phyloP scores from a whole-genome alignment of 257 asterid genomes.

The Nicotiana noctiflora region DNA sequence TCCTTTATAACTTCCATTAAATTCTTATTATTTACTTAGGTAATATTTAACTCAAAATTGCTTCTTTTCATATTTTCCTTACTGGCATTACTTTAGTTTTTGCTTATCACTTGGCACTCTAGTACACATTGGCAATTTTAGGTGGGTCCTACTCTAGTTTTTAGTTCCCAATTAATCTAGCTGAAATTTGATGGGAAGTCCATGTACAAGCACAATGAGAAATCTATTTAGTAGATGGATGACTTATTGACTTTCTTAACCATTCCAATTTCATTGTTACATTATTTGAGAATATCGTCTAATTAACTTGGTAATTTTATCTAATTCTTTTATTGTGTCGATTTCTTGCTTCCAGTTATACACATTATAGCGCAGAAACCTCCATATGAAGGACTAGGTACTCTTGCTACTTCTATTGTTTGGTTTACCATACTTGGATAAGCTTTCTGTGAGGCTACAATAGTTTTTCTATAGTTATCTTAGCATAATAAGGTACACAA shows the following conservation, averaged over 20 bases:
- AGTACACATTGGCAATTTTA: constrained; percentile 64
- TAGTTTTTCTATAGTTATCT: background rate
- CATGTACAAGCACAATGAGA: background rate
- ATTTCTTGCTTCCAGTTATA: constrained; percentile 42
- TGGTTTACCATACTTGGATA: background rate
- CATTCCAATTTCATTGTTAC: background rate
- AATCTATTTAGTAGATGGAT: background rate
- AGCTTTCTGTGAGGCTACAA: background rate
- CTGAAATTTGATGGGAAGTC: background rate
- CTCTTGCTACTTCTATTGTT: background rate
- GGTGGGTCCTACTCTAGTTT: constrained; percentile 47
- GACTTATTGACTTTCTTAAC: background rate
- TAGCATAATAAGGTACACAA: background rate
- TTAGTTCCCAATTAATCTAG: background rate
- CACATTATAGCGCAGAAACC: constrained; percentile 11
- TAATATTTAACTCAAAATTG: constrained; percentile 1
- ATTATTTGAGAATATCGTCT: background rate
- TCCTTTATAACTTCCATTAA: background rate
- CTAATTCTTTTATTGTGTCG: background rate
- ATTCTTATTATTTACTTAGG: background rate
- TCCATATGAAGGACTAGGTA: constrained; percentile 67
- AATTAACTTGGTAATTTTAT: background rate
- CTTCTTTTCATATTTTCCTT: constrained; percentile 59
- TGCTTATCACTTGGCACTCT: constrained; percentile 88
- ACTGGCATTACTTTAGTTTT: constrained; percentile 63